A percentile compares a stretch with the other conserved stretches of the same genome.
phyloP scores from a whole-genome alignment of 2,329 filamentous ascomycete species.

The Penicillium vulpinum region DNA sequence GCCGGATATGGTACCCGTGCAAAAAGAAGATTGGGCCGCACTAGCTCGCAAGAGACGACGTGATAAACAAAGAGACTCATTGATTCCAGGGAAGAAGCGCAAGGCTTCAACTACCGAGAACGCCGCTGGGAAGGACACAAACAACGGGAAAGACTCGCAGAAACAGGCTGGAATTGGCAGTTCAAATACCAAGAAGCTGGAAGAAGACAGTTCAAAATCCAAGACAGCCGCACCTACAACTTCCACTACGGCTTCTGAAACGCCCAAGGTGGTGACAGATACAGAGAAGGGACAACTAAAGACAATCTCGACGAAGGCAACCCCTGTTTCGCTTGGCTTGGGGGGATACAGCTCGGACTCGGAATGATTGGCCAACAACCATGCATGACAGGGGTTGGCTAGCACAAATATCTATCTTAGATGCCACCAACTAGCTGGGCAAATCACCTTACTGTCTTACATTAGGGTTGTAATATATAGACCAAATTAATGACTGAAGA shows the following conservation, averaged over 20 bases:
- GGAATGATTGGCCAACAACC: neutral
- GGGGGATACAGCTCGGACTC: conserved; percentile 7
- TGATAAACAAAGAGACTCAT: conserved; percentile 45
- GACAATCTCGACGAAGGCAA: neutral
- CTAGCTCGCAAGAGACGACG: conserved; percentile 56
- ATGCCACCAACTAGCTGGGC: too few species aligned
- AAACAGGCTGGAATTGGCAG: conserved; percentile 12
- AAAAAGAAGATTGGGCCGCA: conserved; percentile 52
- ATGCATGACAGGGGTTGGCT: neutral
- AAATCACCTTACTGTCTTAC: too few species aligned
- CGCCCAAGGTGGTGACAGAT: neutral
- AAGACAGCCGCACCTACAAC: neutral
- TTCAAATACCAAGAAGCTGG: neutral
- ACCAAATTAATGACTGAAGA: neutral
- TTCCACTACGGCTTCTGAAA: neutral
- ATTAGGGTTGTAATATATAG: neutral
- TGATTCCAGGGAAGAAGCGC: conserved; percentile 45
- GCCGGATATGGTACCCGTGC: conserved; percentile 33
- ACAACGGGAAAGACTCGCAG: conserved; percentile 5
- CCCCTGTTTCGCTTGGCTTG: neutral
- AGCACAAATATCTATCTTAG: neutral
- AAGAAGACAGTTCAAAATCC: neutral
- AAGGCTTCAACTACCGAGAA: conserved; percentile 38
- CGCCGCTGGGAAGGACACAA: conserved; percentile 1
- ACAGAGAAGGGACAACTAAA: neutral